Conservation (phyloP, 805 yeast species). For the Myxozyma vanderwaltii region DNA sequence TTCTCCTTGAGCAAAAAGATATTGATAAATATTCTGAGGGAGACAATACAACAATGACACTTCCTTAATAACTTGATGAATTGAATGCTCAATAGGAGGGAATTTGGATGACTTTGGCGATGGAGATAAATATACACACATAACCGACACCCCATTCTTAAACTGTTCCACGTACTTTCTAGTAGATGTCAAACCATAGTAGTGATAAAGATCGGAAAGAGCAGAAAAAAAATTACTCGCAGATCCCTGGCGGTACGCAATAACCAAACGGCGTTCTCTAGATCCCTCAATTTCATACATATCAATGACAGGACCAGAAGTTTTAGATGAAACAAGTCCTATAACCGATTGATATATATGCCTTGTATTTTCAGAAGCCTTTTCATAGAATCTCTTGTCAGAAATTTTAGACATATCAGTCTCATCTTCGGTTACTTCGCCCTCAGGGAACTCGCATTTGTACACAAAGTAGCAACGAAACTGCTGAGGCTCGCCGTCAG, state of each 20-base stretch:
- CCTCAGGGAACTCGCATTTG: conserved; percentile 58
- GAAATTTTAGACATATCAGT: conserved; percentile 68
- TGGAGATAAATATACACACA: conserved; percentile 81
- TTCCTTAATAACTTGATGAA: conserved; percentile 89
- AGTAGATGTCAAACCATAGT: conserved; percentile 80
- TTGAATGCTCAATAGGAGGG: conserved; percentile 68
- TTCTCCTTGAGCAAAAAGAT: conserved; percentile 68
- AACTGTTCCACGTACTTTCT: conserved; percentile 95
- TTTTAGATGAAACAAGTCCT: conserved; percentile 60
- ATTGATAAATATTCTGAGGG: conserved; percentile 81
- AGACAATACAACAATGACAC: conserved; percentile 89
- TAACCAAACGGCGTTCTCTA: conserved; percentile 82
- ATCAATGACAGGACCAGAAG: conserved; percentile 75
- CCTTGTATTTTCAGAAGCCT: conserved; percentile 80
- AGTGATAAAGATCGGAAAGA: conserved; percentile 79
- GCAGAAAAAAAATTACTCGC: conserved; percentile 89
- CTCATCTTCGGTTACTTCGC: conserved; percentile 43
- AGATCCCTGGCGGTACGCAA: conserved; percentile 82
- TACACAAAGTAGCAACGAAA: conserved; percentile 81
- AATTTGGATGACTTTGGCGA: conserved; percentile 40
- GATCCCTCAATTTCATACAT: conserved; percentile 77
- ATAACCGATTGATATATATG: conserved; percentile 72
- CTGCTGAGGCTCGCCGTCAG: conserved; percentile 48
- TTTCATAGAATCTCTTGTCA: conserved; percentile 74
- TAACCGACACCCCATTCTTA: conserved; percentile 80